Evolutionary conservation across 257 asterid genomes (phyloP).

Genomic region (Henckelia pumila): DNA sequence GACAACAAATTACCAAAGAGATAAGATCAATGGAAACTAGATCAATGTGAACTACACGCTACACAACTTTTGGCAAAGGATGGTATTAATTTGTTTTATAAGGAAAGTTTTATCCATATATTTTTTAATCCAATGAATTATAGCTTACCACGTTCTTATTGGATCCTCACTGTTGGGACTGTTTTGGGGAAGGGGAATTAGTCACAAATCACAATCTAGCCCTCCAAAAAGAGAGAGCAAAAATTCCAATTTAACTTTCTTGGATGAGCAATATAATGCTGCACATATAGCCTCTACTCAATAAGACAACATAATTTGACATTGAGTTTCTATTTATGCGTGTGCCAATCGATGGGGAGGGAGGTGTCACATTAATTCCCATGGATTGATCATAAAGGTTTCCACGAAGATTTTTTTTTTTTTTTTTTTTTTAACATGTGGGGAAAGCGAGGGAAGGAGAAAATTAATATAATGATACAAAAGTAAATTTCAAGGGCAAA

Average conservation of each 20-base stretch:
- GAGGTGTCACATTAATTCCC: conserved; percentile 10
- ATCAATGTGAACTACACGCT: too few relatives aligned
- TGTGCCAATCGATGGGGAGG: conserved; percentile 17
- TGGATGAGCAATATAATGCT: neutral
- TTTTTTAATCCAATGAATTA: neutral
- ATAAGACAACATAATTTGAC: conserved; percentile 6
- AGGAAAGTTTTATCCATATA: neutral
- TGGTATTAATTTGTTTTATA: too few relatives aligned
- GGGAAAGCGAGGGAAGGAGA: neutral
- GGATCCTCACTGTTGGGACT: conserved; percentile 10
- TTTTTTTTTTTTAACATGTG: neutral
- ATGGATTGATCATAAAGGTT: neutral
- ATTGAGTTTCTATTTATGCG: neutral
- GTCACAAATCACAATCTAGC: neutral
- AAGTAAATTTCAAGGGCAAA: too few relatives aligned
- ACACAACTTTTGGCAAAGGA: neutral
- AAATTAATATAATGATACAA: neutral
- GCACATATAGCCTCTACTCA: conserved; percentile 20
- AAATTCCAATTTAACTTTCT: neutral
- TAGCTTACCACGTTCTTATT: neutral
- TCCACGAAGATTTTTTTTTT: neutral
- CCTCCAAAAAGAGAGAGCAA: neutral
- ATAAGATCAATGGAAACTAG: neutral
- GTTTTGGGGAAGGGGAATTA: conserved; percentile 3
- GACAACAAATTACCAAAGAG: conserved; percentile 25